Evolutionary conservation across 2,329 filamentous ascomycete species (phyloP).

Genomic region (Aspergillus arachidicola): DNA sequence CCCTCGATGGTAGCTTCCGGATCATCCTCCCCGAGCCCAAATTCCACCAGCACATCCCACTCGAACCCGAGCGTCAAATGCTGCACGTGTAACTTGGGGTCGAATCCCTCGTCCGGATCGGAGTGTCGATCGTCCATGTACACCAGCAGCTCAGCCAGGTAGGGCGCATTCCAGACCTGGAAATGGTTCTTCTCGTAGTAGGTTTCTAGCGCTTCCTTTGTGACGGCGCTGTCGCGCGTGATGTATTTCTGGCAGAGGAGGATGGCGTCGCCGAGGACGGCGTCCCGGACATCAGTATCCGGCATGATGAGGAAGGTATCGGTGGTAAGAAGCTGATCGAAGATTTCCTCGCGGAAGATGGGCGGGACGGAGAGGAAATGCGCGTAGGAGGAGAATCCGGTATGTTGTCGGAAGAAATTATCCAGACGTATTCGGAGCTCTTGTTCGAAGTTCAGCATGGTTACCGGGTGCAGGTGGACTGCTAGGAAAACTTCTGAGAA

Average conservation of each 20-base stretch:
- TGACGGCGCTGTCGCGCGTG: not conserved
- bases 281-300: not conserved
- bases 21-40: not conserved
- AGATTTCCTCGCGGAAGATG: slow-evolving; percentile 1
- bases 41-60: not conserved
- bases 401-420: not conserved
- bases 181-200: slow-evolving; percentile 1
- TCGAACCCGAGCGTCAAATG: not conserved
- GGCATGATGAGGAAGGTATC: slow-evolving; percentile 2
- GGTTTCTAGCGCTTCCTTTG: not conserved
- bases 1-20: not conserved
- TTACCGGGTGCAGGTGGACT: not conserved
- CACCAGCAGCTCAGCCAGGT: not conserved
- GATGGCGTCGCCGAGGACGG: not conserved
- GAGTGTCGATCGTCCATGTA: not conserved
- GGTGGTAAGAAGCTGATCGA: not conserved
- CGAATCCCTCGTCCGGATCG: not conserved
- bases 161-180: not conserved
- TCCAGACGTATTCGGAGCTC: not conserved
- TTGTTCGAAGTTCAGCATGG: not conserved
- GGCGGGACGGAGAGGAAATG: not conserved
- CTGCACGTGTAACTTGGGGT: not conserved
- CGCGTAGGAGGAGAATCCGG: not conserved
- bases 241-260: not conserved
- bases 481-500: not conserved